Evolutionary conservation across 2,329 filamentous ascomycete genomes (phyloP).

Genomic region (Clarireedia sp.): DNA sequence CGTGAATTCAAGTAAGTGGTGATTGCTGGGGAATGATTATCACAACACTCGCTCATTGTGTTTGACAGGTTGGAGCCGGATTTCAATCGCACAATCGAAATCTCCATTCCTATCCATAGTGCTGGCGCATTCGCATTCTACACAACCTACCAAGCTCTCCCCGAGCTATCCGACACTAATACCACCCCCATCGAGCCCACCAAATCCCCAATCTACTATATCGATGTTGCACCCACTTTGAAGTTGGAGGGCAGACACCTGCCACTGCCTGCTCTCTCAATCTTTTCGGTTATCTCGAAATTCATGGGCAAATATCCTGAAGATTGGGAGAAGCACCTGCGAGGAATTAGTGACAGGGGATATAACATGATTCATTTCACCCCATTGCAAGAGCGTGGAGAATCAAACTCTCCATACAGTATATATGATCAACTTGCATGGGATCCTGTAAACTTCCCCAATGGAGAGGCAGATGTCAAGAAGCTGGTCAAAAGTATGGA

Average conservation of each 20-base stretch:
- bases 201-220: constrained; percentile 74
- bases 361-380: constrained; percentile 99
- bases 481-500: constrained; percentile 75
- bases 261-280: constrained; percentile 77
- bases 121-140: constrained; percentile 93
- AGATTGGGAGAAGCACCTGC: constrained; percentile 84
- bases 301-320: constrained; percentile 91
- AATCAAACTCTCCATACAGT: constrained; percentile 95
- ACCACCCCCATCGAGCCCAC: constrained; percentile 46
- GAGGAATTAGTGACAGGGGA: constrained; percentile 78
- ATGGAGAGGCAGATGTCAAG: constrained; percentile 74
- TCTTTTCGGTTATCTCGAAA: constrained; percentile 94
- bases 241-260: constrained; percentile 65
- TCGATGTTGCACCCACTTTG: constrained; percentile 82
- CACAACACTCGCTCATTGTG: too few species aligned
- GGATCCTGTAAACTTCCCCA: constrained; percentile 74
- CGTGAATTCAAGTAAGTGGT: constrained; percentile 75
- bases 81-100: constrained; percentile 86
- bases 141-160: constrained; percentile 82
- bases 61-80: constrained; percentile 67
- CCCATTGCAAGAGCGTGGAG: constrained; percentile 78
- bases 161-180: constrained; percentile 51
- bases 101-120: constrained; percentile 75
- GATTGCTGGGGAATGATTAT: too few species aligned
- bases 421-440: constrained; percentile 87